Evolutionary conservation across 768 basidiomycete genomes (phyloP), one percentile per base, ranked within the genome.

Genomic region (Russula ochroleuca): DNA sequence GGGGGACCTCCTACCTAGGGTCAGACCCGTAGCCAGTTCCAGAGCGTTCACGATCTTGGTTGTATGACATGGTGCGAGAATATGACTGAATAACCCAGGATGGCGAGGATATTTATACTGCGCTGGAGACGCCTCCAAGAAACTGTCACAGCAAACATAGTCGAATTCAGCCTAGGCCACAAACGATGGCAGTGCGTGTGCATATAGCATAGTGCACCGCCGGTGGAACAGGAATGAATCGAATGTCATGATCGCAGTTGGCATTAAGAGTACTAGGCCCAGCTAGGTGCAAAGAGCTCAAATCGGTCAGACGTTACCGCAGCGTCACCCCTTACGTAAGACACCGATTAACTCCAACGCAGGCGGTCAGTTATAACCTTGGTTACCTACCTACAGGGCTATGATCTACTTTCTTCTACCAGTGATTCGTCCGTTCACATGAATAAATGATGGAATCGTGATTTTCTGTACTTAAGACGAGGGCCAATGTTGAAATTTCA

Each of bases 61-160:
- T 65, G 63, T 64, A 53, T 13, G 64, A 66, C 64, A 66, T 66
- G 64, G 23, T 59, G 61, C 19, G 61, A 45, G 35, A 15, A 37
- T 28, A 61, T 25, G 61, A 33, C 17, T 11, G 17, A 31, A 11
- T 33, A 25, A 19, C 28, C 3, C 28, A 35, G n/a, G 25, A 19
- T 25, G 19, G 45, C 15, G 28, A 6, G 28, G 13, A 2, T 33
- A 40, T 49, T 49, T 62, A 62, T 57, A 37, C 21, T 21, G 25
- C 21, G 19, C 2, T 9, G 21, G 40, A 41, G 37, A 4, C n/a
- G 17, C 47, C 7, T n/a, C 37, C n/a, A 19, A 48, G 35, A 33
- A 33, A 40, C 21, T 21, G 54, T 56, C 38, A 33, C 35, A 9
- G 21, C n/a, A 1, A 33, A 4, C n/a, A 21, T 6, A 9, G 3